phyloP scores from a whole-genome alignment of 2,329 filamentous ascomycete genomes.

The Aspergillus niger region DNA sequence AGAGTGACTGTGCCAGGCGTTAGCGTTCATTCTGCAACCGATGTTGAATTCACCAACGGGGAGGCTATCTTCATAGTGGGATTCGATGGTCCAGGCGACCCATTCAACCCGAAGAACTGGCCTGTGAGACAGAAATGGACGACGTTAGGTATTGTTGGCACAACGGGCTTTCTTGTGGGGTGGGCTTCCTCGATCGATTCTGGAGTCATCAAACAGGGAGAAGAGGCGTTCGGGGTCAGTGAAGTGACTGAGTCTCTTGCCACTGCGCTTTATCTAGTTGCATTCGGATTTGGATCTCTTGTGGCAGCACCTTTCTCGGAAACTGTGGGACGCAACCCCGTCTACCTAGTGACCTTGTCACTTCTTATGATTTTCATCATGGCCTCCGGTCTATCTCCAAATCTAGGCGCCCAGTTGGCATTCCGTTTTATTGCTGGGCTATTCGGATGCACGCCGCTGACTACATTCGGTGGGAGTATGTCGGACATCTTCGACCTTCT shows the following conservation, averaged over 20 bases:
- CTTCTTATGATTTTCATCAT: slow-evolving; percentile 54
- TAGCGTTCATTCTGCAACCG: background rate
- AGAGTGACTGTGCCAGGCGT: background rate
- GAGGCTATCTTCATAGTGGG: background rate
- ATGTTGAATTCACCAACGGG: background rate
- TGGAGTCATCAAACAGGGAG: slow-evolving; percentile 18
- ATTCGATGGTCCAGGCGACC: slow-evolving; percentile 34
- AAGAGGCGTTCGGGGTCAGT: slow-evolving; percentile 45
- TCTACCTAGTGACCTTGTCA: slow-evolving; percentile 51
- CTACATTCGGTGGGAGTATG: slow-evolving; percentile 48
- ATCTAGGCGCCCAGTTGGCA: slow-evolving; percentile 49
- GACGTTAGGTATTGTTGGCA: slow-evolving; percentile 35
- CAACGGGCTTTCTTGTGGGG: slow-evolving; percentile 53
- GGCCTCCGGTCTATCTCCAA: slow-evolving; percentile 50
- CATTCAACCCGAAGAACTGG: slow-evolving; percentile 52
- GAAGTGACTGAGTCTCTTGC: slow-evolving; percentile 49
- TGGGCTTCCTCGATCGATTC: slow-evolving; percentile 52
- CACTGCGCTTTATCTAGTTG: slow-evolving; percentile 44
- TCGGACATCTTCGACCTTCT: slow-evolving; percentile 50
- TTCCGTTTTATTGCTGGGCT: slow-evolving; percentile 55
- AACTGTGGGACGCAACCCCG: slow-evolving; percentile 50
- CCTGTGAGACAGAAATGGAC: slow-evolving; percentile 34
- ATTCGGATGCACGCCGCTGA: slow-evolving; percentile 48
- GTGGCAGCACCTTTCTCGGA: slow-evolving; percentile 53
- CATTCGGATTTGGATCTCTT: slow-evolving; percentile 50